phyloP scores from a whole-genome alignment of 2,329 filamentous ascomycete species.

The Diaporthe nobilis region DNA sequence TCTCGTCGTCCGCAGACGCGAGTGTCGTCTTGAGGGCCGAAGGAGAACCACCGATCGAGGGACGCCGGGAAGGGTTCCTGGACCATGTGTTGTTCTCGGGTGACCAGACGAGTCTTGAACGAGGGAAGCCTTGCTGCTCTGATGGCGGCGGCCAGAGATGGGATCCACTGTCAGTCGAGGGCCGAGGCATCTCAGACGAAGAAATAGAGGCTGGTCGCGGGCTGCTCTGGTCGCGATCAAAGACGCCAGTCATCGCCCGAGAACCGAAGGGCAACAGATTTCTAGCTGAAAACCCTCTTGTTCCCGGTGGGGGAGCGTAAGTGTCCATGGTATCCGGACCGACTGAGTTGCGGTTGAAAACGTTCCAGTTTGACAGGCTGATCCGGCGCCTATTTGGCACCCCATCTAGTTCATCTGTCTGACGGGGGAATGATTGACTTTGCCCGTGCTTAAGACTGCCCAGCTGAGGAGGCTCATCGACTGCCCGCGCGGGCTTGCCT shows the following conservation, averaged over 20 bases:
- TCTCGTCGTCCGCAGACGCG: slow-evolving; percentile 75
- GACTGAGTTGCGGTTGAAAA: slow-evolving; percentile 68
- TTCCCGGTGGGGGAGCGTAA: slow-evolving; percentile 48
- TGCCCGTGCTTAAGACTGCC: slow-evolving; percentile 80
- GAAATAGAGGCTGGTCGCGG: slow-evolving; percentile 79
- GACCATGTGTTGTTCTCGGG: slow-evolving; percentile 68
- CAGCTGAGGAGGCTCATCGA: slow-evolving; percentile 73
- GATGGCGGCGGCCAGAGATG: slow-evolving; percentile 74
- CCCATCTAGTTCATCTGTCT: slow-evolving; percentile 69
- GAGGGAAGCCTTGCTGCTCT: slow-evolving; percentile 58
- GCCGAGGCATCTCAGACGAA: slow-evolving; percentile 79
- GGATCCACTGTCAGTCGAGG: slow-evolving; percentile 83
- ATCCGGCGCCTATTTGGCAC: slow-evolving; percentile 68
- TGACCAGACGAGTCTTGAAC: slow-evolving; percentile 40
- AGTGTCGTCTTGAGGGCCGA: slow-evolving; percentile 72
- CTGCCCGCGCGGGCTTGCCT: slow-evolving; percentile 72
- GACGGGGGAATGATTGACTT: slow-evolving; percentile 82
- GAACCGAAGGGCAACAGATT: slow-evolving; percentile 64
- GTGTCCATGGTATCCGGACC: slow-evolving; percentile 60
- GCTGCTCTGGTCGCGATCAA: slow-evolving; percentile 69
- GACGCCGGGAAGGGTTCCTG: slow-evolving; percentile 82
- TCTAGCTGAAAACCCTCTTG: slow-evolving; percentile 57
- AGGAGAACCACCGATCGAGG: slow-evolving; percentile 84
- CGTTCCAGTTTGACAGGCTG: slow-evolving; percentile 71
- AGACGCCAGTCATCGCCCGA: slow-evolving; percentile 63